Conservation (phyloP, 2,329 filamentous ascomycete species). For the Polytolypa hystricis region DNA sequence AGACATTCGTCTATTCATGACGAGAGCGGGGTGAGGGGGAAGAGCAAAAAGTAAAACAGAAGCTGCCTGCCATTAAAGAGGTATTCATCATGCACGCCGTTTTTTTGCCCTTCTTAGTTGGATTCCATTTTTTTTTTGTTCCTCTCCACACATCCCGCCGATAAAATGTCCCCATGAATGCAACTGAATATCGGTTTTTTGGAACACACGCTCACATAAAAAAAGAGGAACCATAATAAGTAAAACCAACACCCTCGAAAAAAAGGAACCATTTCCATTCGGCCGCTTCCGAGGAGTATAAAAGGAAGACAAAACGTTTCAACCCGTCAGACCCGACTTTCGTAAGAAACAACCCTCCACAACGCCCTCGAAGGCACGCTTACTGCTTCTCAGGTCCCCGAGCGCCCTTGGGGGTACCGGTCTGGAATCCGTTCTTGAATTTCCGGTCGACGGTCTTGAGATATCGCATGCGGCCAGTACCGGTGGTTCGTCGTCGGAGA, state of each 20-base stretch:
- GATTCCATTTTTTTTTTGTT: no score
- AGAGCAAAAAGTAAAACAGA: no score
- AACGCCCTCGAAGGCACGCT: conserved; percentile 20
- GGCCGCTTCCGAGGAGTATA: conserved; percentile 3
- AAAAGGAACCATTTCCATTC: conserved; percentile 3
- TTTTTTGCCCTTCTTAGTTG: no score
- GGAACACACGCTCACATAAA: no score
- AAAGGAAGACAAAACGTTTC: conserved; percentile 21
- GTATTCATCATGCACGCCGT: no score
- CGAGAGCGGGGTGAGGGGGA: no score
- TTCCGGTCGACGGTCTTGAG: conserved; percentile 83
- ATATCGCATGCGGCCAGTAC: conserved; percentile 90
- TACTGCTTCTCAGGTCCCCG: conserved; percentile 49
- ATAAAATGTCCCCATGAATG: no score
- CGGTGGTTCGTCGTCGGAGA: conserved; percentile 99
- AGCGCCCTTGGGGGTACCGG: conserved; percentile 73
- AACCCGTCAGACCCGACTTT: conserved; percentile 27
- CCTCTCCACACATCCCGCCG: no score
- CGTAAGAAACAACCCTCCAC: conserved; percentile 28
- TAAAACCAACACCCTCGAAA: conserved; percentile 2
- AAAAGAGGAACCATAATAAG: conserved; percentile 2
- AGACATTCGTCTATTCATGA: no score
- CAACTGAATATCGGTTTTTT: no score
- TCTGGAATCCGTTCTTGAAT: conserved; percentile 98
- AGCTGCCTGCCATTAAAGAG: no score